These are phyloP conservation scores for Platismatia glauca DNA, from an alignment of 495 filamentous ascomycete species.

Conservation along the genomic window DNA sequence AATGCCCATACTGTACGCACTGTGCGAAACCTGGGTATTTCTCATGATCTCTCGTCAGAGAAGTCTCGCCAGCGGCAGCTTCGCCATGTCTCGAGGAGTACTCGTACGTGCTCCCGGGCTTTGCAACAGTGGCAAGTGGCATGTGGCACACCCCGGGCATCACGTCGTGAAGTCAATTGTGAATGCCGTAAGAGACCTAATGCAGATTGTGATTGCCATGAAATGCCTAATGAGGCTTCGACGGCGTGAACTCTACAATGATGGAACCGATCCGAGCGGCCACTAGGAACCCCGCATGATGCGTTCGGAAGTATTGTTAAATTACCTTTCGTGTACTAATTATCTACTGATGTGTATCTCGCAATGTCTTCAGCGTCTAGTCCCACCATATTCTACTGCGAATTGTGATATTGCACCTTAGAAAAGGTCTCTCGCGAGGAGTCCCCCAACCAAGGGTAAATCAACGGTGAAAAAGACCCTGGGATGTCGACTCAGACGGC, in stretches of 20 bases:
- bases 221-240: not conserved
- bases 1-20: too few species aligned
- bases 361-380: not conserved
- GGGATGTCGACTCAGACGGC: too few species aligned
- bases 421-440: too few species aligned
- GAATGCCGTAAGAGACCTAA: too few species aligned
- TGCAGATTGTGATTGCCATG: not conserved
- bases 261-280: not conserved
- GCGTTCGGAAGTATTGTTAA: too few species aligned
- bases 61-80: not conserved
- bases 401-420: too few species aligned
- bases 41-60: not conserved
- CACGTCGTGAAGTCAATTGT: not conserved
- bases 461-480: not conserved
- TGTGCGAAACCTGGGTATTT: too few species aligned
- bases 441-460: too few species aligned
- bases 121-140: not conserved
- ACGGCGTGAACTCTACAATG: not conserved
- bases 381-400: too few species aligned
- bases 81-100: not conserved
- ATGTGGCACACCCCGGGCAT: not conserved
- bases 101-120: not conserved
- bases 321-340: too few species aligned
- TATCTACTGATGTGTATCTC: not conserved
- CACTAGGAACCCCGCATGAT: not conserved